Conservation (phyloP, 805 yeast species). For the Pichia eremophila region DNA sequence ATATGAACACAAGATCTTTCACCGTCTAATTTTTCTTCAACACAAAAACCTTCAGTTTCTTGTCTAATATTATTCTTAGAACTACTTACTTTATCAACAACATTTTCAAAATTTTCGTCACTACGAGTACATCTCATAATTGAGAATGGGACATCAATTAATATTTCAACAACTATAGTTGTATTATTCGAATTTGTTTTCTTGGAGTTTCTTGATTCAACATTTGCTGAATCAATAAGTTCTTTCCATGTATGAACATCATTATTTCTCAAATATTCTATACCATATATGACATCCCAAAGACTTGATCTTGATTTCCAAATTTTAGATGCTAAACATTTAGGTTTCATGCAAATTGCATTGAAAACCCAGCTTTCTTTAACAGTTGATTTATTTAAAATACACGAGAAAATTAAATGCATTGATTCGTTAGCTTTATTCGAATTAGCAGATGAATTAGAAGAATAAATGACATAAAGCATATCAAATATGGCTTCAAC, state of each 20-base stretch:
- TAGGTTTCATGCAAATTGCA: slow-evolving; percentile 3
- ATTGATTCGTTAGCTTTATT: neutral
- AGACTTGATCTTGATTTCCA: slow-evolving; percentile 7
- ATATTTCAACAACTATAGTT: slow-evolving; percentile 17
- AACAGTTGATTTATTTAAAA: neutral
- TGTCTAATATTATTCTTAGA: slow-evolving; percentile 16
- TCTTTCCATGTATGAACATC: slow-evolving; percentile 54
- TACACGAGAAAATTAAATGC: neutral
- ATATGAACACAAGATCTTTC: slow-evolving; percentile 79
- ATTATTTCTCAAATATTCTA: slow-evolving; percentile 4
- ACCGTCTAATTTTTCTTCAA: slow-evolving; percentile 93
- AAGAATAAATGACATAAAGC: neutral
- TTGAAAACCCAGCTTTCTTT: slow-evolving; percentile 2
- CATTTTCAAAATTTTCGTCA: slow-evolving; percentile 36
- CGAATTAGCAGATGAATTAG: neutral
- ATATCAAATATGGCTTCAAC: slow-evolving; percentile 1
- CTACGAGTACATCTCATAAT: slow-evolving; percentile 69
- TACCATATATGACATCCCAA: slow-evolving; percentile 11
- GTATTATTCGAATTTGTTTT: slow-evolving; percentile 15
- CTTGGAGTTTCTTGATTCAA: slow-evolving; percentile 24
- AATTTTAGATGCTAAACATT: slow-evolving; percentile 2
- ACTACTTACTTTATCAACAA: slow-evolving; percentile 36
- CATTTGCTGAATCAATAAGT: slow-evolving; percentile 40
- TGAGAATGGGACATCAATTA: slow-evolving; percentile 47
- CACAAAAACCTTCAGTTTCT: slow-evolving; percentile 33